Evolutionary conservation across 768 basidiomycete genomes (phyloP).

Genomic region (Cyathus striatus): DNA sequence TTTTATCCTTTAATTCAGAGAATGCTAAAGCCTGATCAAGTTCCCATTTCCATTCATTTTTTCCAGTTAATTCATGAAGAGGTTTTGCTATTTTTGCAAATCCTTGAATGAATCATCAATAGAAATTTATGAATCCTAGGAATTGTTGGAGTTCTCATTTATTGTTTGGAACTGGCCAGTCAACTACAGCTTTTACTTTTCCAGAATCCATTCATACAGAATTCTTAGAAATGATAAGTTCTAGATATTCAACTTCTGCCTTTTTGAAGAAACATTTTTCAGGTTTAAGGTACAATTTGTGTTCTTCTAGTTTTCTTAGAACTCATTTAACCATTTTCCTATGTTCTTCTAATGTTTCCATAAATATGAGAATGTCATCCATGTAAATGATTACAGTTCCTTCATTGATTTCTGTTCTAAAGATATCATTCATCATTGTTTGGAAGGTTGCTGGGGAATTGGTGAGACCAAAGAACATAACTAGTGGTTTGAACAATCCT

Average conservation of each 20-base stretch:
- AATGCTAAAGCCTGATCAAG: constrained; percentile 14
- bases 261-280: constrained; percentile 29
- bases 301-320: constrained; percentile 14
- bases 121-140: constrained; percentile 35
- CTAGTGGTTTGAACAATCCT: constrained; percentile 33
- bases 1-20: constrained; percentile 12
- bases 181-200: constrained; percentile 21
- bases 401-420: constrained; percentile 14
- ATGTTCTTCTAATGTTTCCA: constrained; percentile 13
- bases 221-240: constrained; percentile 12
- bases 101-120: constrained; percentile 21
- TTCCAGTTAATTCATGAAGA: constrained; percentile 12
- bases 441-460: constrained; percentile 33
- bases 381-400: constrained; percentile 31
- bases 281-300: constrained; percentile 28
- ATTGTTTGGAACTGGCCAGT: constrained; percentile 22
- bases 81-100: constrained; percentile 22
- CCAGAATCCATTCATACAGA: constrained; percentile 22
- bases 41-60: constrained; percentile 16
- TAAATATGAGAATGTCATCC: constrained; percentile 36
- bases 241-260: constrained; percentile 20
- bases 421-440: constrained; percentile 15
- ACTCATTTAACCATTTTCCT: constrained; percentile 7
- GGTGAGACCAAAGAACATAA: too few relatives aligned
- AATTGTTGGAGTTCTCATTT: constrained; percentile 30